A percentile compares a stretch with the other conserved stretches of the same genome.
phyloP scores from a whole-genome alignment of 345 rosid genomes.

The Rhodamnia rubescens region DNA sequence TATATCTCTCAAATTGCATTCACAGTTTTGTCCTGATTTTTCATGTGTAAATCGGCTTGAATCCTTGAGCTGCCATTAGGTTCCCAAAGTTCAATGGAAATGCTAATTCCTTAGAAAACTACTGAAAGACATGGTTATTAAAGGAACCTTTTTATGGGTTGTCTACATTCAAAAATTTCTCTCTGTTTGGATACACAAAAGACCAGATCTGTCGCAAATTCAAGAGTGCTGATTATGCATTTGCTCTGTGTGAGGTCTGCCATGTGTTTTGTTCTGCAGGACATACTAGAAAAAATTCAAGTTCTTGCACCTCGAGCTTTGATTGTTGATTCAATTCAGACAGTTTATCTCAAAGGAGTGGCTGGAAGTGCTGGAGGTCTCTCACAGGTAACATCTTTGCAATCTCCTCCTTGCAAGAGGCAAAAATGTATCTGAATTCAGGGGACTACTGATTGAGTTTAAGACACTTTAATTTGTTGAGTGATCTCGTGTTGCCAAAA shows the following conservation, averaged over 20 bases:
- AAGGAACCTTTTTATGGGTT: neutral
- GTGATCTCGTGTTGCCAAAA: neutral
- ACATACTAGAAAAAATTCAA: constrained; percentile 54
- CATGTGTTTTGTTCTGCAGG: constrained; percentile 31
- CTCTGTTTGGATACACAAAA: neutral
- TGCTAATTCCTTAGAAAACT: neutral
- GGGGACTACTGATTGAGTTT: neutral
- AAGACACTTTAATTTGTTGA: neutral
- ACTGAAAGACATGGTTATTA: neutral
- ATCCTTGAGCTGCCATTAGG: neutral
- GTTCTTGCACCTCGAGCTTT: constrained; percentile 60
- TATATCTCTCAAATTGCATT: neutral
- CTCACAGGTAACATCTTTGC: constrained; percentile 43
- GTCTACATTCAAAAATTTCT: neutral
- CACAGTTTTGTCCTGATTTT: neutral
- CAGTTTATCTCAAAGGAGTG: constrained; percentile 66
- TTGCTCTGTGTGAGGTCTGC: neutral
- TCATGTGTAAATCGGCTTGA: neutral
- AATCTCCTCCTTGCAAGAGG: neutral
- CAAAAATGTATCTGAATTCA: neutral
- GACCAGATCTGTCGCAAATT: neutral
- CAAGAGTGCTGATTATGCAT: neutral
- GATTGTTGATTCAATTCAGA: constrained; percentile 86
- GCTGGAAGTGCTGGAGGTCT: constrained; percentile 88
- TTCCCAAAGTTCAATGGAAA: neutral